Conservation (phyloP, 139 green algal species). For the Chlamydomonas sphaeroides region DNA sequence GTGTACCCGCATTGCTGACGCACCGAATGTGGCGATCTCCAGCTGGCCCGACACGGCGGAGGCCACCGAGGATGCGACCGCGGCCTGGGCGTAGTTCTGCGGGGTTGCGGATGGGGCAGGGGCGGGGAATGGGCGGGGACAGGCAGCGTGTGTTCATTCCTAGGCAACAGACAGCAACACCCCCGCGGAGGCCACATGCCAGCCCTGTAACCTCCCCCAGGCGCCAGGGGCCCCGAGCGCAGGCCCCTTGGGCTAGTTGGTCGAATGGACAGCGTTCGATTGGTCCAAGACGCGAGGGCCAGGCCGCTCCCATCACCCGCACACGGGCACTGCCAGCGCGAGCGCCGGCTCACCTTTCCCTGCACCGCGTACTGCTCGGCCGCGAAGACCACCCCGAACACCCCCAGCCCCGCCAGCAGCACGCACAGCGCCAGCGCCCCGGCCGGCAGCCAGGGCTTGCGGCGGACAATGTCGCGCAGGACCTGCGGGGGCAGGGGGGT, state of each 20-base stretch:
- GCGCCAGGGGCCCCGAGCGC: neutral
- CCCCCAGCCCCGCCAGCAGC: conserved; percentile 5
- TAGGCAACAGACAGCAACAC: too few species aligned
- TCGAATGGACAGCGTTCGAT: neutral
- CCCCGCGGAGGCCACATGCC: too few species aligned
- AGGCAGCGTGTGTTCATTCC: too few species aligned
- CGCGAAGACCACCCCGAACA: conserved; percentile 24
- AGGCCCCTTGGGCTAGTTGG: too few species aligned
- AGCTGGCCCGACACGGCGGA: conserved; percentile 9
- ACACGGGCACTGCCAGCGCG: too few species aligned
- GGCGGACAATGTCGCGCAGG: neutral
- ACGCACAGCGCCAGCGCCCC: neutral
- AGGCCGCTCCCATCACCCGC: neutral
- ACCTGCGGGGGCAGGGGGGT: neutral
- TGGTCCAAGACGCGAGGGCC: neutral
- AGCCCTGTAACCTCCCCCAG: neutral
- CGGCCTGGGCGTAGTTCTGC: neutral
- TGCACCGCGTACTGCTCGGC: neutral
- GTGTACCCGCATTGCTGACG: neutral
- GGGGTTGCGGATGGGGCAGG: too few species aligned
- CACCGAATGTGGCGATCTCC: conserved; percentile 36
- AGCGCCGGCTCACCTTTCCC: too few species aligned
- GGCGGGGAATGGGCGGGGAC: too few species aligned
- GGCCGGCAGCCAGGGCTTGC: conserved; percentile 7
- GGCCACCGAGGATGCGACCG: neutral